Evolutionary conservation across 805 yeast genomes (phyloP), one percentile per base, ranked within the genome.

Genomic region (Wickerhamomyces hampshirensis): DNA sequence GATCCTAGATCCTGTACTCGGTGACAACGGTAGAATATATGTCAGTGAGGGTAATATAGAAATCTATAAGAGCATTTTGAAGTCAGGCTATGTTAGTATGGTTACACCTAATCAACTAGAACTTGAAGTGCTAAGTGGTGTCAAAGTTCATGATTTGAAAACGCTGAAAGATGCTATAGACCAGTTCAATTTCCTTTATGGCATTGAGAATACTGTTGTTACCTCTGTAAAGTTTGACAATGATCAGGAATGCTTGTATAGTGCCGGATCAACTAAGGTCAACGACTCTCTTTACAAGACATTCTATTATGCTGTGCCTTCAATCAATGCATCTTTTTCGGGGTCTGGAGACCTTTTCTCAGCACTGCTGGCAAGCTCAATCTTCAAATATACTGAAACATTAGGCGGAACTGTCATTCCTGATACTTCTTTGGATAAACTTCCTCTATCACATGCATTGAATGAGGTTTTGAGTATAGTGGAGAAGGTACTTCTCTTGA

Each of bases 1-100:
- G 79, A 68, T 89, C 5, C 56, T 91, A 33, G 98, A 91, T 56
- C 98, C 98, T 1, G 93, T 91, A 1, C 62, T 91, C 56, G 98
- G 98, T 10, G 98, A 91, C 54, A 81, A 86, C 48, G 96, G 96
- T 1, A 70, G 66, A 39, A 59, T 88, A 4, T 91, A 91, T 55
- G 96, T 91, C 1, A 69, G 70, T 39, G 71, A 69, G 36, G 69
- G 63, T 10, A 68, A 80, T 18, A 63, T 81, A 0, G 74, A 75
- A 0, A 56, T 69, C 2, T 81, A 80, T 51, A 63, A 65, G 46
- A 43, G 63, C 10, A 59, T 80, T n/a, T 53, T 82, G 24, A 36
- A 39, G 10, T 52, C 60, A 5, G 72, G 71, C 3, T 39, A 47
- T 15, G 69, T 83, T 1, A 65, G 66, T 28, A 48, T 81, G 26